phyloP scores from a whole-genome alignment of 2,329 filamentous ascomycete species.

The Cladophialophora exuberans region DNA sequence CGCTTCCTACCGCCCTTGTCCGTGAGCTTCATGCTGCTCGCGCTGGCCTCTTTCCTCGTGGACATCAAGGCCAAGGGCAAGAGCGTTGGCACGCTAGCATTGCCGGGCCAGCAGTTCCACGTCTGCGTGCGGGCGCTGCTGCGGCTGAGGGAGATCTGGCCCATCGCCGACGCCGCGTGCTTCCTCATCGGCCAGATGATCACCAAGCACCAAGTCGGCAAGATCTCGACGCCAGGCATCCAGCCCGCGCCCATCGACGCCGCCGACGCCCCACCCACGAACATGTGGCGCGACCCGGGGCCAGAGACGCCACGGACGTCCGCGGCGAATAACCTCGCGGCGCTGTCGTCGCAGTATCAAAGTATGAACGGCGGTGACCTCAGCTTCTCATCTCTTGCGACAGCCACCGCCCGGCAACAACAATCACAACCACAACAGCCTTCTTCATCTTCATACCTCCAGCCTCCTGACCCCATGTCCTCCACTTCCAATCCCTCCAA shows the following conservation, averaged over 20 bases:
- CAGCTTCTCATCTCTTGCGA: too few species aligned
- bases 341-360: neutral
- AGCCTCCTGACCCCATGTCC: too few species aligned
- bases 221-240: constrained; percentile 14
- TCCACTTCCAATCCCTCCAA: too few species aligned
- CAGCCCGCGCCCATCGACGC: constrained; percentile 7
- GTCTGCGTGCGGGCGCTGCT: constrained; percentile 24
- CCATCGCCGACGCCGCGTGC: constrained; percentile 28
- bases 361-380: neutral
- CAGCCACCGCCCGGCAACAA: too few species aligned
- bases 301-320: neutral
- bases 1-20: constrained; percentile 24
- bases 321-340: neutral
- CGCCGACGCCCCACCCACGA: constrained; percentile 4
- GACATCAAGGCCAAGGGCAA: constrained; percentile 24
- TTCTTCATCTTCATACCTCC: too few species aligned
- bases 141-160: constrained; percentile 27
- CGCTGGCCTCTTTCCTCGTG: constrained; percentile 26
- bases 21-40: constrained; percentile 27
- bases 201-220: constrained; percentile 21
- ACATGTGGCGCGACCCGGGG: constrained; percentile 4
- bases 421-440: neutral
- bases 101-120: constrained; percentile 25
- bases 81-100: constrained; percentile 5
- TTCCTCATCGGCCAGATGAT: constrained; percentile 30